Evolutionary conservation across 1,139 yeast genomes (phyloP), one percentile per base, ranked within the genome.

Genomic region (Zygosaccharomyces sapae): DNA sequence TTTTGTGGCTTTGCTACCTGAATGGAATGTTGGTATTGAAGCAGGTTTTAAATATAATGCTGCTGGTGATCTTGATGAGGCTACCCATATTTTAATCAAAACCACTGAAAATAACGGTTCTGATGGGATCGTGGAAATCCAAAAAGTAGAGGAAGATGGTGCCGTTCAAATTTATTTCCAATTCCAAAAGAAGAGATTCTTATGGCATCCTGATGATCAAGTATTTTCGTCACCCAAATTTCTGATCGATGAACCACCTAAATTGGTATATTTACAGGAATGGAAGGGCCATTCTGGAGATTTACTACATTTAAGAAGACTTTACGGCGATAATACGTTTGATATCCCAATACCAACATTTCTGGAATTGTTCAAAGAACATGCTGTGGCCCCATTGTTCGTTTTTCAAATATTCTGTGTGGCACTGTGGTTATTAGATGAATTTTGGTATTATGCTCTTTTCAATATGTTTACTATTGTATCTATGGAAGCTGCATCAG

Each of bases 381-480:
- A 92, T 67, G 98, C 97, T 5, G 95, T 94, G 41, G 97, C 98
- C 9, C 99, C 99, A 8, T 87, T 94, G 68, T 92, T 92, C 61
- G 96, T 92, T 27, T 92, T 92, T 72, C 99, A 92, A 71, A 77
- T 92, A 51, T 92, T 92, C 67, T 90, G 97, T 64, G 95, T 92
- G 47, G 95, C 94, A 12, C 75, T 94, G 54, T 94, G 97, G 97
- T 79, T 88, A 63, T 79, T 92, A 81, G 98, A 94, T 70, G 97
- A 90, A 58, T 86, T 87, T 72, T 92, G 97, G 97, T 90, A 90
- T 69, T 86, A 86, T 64, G 89, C 97, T 4, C 71, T 94, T 52
- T 89, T 94, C 70, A 86, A 96, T 27, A 74, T 92, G 55, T 83
- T 94, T 67, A 90, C 92, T 95, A 77, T 94, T 55, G 83, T 92